Conservation (phyloP, 1,284 basidiomycete genomes). For the Ganoderma multipileum region DNA sequence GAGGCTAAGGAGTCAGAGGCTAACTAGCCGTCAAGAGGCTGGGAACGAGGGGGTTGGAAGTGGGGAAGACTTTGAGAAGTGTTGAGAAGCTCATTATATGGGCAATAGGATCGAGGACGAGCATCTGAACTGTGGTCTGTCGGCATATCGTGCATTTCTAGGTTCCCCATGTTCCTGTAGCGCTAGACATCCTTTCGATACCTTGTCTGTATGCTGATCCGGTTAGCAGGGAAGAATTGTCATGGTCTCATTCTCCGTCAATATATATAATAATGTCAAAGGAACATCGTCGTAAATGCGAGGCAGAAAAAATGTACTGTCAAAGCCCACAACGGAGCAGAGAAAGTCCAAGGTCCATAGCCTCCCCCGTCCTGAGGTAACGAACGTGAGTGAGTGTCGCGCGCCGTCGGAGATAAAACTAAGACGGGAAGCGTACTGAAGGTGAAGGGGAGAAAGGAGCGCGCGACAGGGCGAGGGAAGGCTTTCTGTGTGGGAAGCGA, state of each 20-base stretch:
- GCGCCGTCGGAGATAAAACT: neutral
- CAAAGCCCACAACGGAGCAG: neutral
- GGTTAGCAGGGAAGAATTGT: neutral
- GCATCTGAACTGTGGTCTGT: too few relatives aligned
- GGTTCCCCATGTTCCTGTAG: too few relatives aligned
- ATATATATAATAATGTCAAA: slow-evolving; percentile 11
- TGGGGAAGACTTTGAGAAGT: too few relatives aligned
- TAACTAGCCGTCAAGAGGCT: too few relatives aligned
- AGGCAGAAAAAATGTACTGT: neutral
- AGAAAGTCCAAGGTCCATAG: slow-evolving; percentile 3
- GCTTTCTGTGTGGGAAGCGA: neutral
- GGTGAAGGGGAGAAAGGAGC: neutral
- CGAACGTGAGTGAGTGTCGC: neutral
- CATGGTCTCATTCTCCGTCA: neutral
- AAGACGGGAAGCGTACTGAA: neutral
- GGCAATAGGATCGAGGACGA: too few relatives aligned
- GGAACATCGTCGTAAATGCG: neutral
- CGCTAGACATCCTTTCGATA: neutral
- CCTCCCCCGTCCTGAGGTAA: neutral
- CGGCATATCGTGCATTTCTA: too few relatives aligned
- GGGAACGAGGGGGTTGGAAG: too few relatives aligned
- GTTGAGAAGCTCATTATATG: too few relatives aligned
- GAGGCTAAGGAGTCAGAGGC: too few relatives aligned
- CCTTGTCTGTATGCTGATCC: neutral
- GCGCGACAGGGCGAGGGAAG: slow-evolving; percentile 6